A percentile compares a stretch with the other conserved stretches of the same genome.
These are phyloP conservation scores for Linnemannia schmuckeri DNA, from an alignment of 192 early-diverging fungal genomes.

Conservation along the genomic window DNA sequence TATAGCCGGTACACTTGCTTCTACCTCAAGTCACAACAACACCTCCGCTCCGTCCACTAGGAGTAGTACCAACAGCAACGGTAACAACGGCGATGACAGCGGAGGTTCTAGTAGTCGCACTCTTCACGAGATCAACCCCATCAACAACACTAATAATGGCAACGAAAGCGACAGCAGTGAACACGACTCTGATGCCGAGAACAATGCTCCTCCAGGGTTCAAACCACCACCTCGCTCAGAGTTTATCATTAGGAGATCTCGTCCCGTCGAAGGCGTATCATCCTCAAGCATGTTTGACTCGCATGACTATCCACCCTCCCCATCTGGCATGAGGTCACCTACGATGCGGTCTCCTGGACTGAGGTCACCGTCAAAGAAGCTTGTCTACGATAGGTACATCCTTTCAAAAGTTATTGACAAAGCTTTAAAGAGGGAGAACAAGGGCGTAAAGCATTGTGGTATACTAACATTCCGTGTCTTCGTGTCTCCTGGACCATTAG, in stretches of 20 bases:
- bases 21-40: neutral
- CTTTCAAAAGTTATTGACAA: neutral
- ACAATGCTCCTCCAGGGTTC: slow-evolving; percentile 2
- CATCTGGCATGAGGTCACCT: slow-evolving; percentile 2
- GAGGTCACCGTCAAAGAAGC: slow-evolving; percentile 39
- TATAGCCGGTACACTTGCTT: neutral
- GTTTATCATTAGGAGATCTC: neutral
- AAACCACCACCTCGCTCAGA: neutral
- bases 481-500: neutral
- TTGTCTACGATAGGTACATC: slow-evolving; percentile 37
- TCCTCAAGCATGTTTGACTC: neutral
- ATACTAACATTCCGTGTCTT: neutral
- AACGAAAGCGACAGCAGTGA: slow-evolving; percentile 8
- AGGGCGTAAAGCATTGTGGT: no score
- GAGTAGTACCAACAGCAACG: neutral
- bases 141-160: neutral
- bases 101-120: neutral
- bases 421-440: neutral
- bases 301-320: slow-evolving; percentile 3
- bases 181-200: neutral
- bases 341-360: slow-evolving; percentile 29
- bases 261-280: neutral
- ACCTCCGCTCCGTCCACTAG: neutral
- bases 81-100: neutral
- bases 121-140: slow-evolving; percentile 2